Evolutionary conservation across 2,329 filamentous ascomycete species (phyloP), one percentile per base, ranked within the genome.

Genomic region (Triangularia verruculosa): DNA sequence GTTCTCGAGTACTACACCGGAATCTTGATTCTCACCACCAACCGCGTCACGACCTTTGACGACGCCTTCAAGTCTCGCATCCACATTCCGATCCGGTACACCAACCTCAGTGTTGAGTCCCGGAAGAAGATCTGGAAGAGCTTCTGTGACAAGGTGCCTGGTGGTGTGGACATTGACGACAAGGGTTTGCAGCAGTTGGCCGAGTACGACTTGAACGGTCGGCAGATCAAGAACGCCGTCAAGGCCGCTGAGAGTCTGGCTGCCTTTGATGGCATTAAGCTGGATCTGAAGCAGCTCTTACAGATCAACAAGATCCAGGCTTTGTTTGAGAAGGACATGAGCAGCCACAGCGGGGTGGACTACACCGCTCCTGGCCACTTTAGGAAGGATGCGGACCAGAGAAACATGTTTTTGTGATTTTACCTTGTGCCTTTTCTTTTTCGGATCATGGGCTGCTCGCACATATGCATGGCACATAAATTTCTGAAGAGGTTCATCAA

Each of bases 221-320:
- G 76, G 13, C 76, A 78, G 70, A 78, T 79, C 55, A 77, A 78
- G 68, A 78, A 78, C 39, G 69, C 68, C 12, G 59, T 73, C 52
- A 69, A 70, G 53, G 71, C 71, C 9, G 71, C 71, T 7, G 69
- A 70, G 64, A 69, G 68, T 27, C 34, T 70, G 58, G 68, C 68
- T 1, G 60, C 64, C 17, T 70, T 70, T 62, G 66, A 70, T 13
- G 61, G 59, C 2, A 66, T 52, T 24, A 69, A 67, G 62, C 57
- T 70, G 2, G 68, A 70, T 32, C 58, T 70, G 51, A 59, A 67
- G 12, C 67, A 70, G 69, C 59, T 70, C 62, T 57, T 67, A 63
- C 67, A 70, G 57, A 63, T 70, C 1, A 68, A 67, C 43, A 70
- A 70, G 64, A 70, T 70, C 52, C 69, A 70, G 64, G 67, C 63